Base-by-base conservation (phyloP, 2,329 filamentous ascomycete species). In the Xylariales sp. region DNA sequence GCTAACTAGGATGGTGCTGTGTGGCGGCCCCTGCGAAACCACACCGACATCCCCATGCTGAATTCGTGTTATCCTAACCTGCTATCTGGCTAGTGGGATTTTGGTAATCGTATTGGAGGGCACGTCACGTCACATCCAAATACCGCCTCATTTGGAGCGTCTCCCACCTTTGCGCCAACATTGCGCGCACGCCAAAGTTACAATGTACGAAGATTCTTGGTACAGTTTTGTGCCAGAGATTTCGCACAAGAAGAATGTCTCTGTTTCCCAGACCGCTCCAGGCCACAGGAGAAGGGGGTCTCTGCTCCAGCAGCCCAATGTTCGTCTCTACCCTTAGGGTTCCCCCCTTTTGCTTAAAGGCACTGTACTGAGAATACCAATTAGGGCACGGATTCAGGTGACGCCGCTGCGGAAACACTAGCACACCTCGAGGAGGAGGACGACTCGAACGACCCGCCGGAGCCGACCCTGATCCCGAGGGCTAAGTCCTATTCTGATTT, bases 151-250 rank as follows among this genome's bases (percentile, higher is more conserved):
- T n/a, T n/a, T n/a, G n/a, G n/a, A n/a, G n/a, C n/a, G n/a, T n/a
- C n/a, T n/a, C n/a, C n/a, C n/a, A n/a, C n/a, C n/a, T n/a, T n/a
- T n/a, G n/a, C n/a, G n/a, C n/a, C n/a, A n/a, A n/a, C n/a, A n/a
- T n/a, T n/a, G n/a, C n/a, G n/a, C n/a, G n/a, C n/a, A n/a, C n/a
- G n/a, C n/a, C n/a, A n/a, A n/a, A n/a, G n/a, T n/a, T n/a, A n/a
- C n/a, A n/a, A 89, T 88, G 84, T 87, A 87, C 60, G 86, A 91
- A 62, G 86, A 91, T 61, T 81, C 84, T 20, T 91, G 86, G 85
- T 88, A 90, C 65, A 87, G 76, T 57, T 83, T 88, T 55, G 78
- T 86, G 47, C 76, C 84, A 18, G 78, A 83, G 39, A 63, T 76
- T 38, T 65, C 73, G 41, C 65, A 72, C 46, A 74, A 70, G 50